Percentiles rank a stretch among this genome's conserved stretches.
These are phyloP conservation scores for Gremmenia infestans DNA, from an alignment of 2,329 filamentous ascomycete species.

Conservation along the genomic window DNA sequence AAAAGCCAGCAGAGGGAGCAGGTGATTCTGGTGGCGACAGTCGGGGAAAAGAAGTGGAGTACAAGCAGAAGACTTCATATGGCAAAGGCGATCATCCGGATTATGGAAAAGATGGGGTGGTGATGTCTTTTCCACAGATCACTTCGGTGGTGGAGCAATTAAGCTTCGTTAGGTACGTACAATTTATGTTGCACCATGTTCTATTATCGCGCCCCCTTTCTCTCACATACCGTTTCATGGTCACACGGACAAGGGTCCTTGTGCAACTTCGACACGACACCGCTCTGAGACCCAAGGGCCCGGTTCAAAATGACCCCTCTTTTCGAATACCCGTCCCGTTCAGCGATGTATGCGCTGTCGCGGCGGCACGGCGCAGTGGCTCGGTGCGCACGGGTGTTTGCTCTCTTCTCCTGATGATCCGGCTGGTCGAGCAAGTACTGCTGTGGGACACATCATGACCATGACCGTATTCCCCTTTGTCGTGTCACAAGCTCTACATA, in stretches of 20 bases:
- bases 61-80: conserved; percentile 54
- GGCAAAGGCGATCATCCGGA: conserved; percentile 57
- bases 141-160: conserved; percentile 60
- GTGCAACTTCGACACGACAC: conserved; percentile 4
- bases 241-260: neutral
- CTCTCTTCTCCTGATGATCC: neutral
- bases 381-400: neutral
- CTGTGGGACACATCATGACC: neutral
- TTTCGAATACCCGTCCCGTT: conserved; percentile 4
- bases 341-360: neutral
- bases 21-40: conserved; percentile 35
- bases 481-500: neutral
- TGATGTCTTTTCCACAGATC: conserved; percentile 55
- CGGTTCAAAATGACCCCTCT: conserved; percentile 5
- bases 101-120: conserved; percentile 49
- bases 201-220: neutral
- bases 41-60: conserved; percentile 50
- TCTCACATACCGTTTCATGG: neutral
- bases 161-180: conserved; percentile 61
- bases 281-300: conserved; percentile 8
- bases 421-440: neutral
- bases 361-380: neutral
- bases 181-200: conserved; percentile 28
- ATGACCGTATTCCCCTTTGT: neutral
- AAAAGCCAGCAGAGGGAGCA: conserved; percentile 44